Evolutionary conservation across 306 rosid genomes (phyloP), one percentile per base, ranked within the genome.

Genomic region (Heteromeles arbutifolia): DNA sequence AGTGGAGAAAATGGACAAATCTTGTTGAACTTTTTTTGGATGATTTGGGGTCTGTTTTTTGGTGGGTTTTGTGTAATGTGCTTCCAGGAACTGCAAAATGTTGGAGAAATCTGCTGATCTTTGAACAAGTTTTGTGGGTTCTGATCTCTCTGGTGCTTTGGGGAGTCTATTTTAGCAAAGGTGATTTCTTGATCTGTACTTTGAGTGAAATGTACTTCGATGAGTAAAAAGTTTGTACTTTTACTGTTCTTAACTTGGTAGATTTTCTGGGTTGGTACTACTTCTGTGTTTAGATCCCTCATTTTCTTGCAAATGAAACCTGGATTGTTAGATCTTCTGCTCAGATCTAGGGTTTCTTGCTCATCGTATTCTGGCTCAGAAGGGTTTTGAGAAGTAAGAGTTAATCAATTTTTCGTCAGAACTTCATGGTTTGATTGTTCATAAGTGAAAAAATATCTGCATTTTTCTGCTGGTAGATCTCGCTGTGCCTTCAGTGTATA

Each of bases 321-420:
- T 73, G 74, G 24, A 26, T 48, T 74, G 39, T 39, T 52, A 19
- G 78, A n/a, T 58, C 57, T 12, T 75, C 66, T 69, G 79, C 50
- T 64, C 73, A 72, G 81, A 70, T 57, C 70, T 79, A 56, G 24
- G 74, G 44, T 61, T 71, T 41, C 67, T 64, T 74, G 58, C 44
- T 52, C 52, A 39, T 59, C 34, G 58, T 59, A 57, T 73, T 73
- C 66, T 58, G 24, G 69, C 82, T 67, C 50, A 48, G 45, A 74
- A 50, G 25, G 69, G 24, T 71, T 52, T 57, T 66, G 45, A 58
- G 29, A 70, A 68, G 43, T 12, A 19, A 76, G 6, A 31, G 44
- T 65, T 29, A 22, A 71, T 63, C 5, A 24, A 28, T 32, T 57
- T 56, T 19, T 29, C 61, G 24, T 18, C 24, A 44, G 37, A 53